Evolutionary conservation across 208 protist species (phyloP).

Genomic region (Crithidia expoeki): DNA sequence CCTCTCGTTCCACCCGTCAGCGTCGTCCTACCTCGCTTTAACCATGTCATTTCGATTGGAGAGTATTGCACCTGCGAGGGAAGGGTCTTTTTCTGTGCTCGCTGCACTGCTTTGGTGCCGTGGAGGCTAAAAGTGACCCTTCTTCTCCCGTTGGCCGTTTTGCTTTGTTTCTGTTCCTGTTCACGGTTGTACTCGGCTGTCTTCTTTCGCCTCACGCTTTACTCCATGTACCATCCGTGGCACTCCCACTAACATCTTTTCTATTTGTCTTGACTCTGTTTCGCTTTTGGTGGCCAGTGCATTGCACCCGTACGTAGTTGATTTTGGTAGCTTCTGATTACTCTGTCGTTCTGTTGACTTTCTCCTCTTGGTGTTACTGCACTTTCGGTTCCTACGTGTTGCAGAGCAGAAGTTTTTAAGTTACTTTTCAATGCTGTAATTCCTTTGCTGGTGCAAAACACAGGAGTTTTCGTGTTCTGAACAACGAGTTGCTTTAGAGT

Average conservation of each 20-base stretch:
- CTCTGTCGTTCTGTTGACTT: no score
- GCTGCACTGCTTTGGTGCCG: no score
- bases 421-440: no score
- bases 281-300: neutral
- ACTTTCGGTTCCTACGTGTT: no score
- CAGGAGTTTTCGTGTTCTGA: no score
- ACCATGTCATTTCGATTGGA: neutral
- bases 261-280: conserved; percentile 4
- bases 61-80: neutral
- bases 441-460: no score
- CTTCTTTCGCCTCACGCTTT: neutral
- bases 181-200: neutral
- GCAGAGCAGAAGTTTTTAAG: no score
- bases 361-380: no score
- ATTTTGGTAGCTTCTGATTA: no score
- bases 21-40: conserved; percentile 17
- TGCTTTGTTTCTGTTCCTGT: neutral
- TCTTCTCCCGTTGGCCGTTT: no score
- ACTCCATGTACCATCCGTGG: neutral
- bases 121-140: neutral
- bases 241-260: conserved; percentile 16
- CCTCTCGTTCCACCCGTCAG: conserved; percentile 22
- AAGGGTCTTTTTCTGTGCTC: neutral
- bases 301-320: no score
- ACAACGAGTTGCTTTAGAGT: no score